Base-by-base conservation (phyloP, 2,329 filamentous ascomycete species). In the Colletotrichum graminicola region DNA sequence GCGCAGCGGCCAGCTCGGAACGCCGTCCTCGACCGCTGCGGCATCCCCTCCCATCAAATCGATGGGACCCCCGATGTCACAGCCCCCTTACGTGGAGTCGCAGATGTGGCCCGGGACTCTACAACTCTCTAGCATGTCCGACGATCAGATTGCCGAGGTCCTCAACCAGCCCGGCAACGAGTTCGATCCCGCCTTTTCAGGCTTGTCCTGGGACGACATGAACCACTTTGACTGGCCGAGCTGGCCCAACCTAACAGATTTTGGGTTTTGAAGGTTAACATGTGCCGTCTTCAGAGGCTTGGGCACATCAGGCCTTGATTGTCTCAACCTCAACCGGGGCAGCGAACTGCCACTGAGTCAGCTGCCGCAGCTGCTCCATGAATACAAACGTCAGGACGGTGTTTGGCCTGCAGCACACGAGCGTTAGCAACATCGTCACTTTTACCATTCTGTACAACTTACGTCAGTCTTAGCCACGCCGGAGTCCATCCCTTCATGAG, bases 81-180 rank as follows among this genome's bases (percentile, higher is more conserved):
- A 75, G 7, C 75, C 75, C 0, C 75, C 66, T 10, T 80, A 80
- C 32, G 47, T 80, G 56, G 76, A 77, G 59, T 52, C 75, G 77
- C 63, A 71, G 6, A 69, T 84, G 11, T 86, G 85, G 83, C 77
- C 83, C 0, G 86, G 88, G 71, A 84, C 87, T 5, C 75, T 92
- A 29, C 88, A 90, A 32, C 91, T 92, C 77, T 92, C 89, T 2
- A 84, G 89, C 41, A 93, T 93, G 91, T 92, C 90, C 0, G 89
- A 91, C 68, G 86, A 91, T 69, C 90, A 93, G 76, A 90, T 92
- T 57, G 85, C 89, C 6, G 89, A 92, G 73, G 89, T 90, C 5
- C 84, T 92, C 36, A 91, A 90, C 75, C 87, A 89, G 73, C 88
- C 89, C 0, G 89, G 87, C 5, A 87, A 89, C 34, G 86, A 87